A percentile compares a stretch with the other conserved stretches of the same genome.
phyloP scores from a whole-genome alignment of 177 flowering plant genomes.

The Vitis hybrid region DNA sequence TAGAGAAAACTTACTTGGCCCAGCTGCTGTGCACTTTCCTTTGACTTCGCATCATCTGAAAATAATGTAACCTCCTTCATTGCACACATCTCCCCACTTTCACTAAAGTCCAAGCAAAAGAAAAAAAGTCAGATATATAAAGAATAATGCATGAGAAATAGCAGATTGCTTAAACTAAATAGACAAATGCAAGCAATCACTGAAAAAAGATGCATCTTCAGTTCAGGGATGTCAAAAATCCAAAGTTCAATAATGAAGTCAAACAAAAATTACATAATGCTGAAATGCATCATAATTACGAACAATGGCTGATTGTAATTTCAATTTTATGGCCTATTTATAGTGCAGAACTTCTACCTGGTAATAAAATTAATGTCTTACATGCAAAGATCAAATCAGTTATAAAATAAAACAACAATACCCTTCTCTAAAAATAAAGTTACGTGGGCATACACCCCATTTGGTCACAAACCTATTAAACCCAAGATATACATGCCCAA shows the following conservation, averaged over 20 bases:
- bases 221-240: background rate
- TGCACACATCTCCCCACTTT: slow-evolving; percentile 86
- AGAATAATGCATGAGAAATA: background rate
- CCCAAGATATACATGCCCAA: slow-evolving; percentile 83
- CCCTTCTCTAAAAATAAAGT: too few species aligned
- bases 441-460: background rate
- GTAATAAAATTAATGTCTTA: too few species aligned
- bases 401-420: too few species aligned
- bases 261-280: too few species aligned
- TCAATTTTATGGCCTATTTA: too few species aligned
- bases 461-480: slow-evolving; percentile 59
- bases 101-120: slow-evolving; percentile 38
- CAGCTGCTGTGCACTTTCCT: slow-evolving; percentile 75
- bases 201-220: background rate
- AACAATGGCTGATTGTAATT: too few species aligned
- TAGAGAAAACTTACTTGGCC: slow-evolving; percentile 50
- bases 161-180: too few species aligned
- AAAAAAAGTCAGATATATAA: slow-evolving; percentile 2
- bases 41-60: slow-evolving; percentile 77
- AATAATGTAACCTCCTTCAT: slow-evolving; percentile 82
- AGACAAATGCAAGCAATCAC: background rate
- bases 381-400: too few species aligned
- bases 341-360: too few species aligned
- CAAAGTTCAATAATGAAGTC: background rate
- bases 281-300: too few species aligned